Evolutionary conservation across 1,284 basidiomycete species (phyloP).

Genomic region (Cystobasidium pallidum): DNA sequence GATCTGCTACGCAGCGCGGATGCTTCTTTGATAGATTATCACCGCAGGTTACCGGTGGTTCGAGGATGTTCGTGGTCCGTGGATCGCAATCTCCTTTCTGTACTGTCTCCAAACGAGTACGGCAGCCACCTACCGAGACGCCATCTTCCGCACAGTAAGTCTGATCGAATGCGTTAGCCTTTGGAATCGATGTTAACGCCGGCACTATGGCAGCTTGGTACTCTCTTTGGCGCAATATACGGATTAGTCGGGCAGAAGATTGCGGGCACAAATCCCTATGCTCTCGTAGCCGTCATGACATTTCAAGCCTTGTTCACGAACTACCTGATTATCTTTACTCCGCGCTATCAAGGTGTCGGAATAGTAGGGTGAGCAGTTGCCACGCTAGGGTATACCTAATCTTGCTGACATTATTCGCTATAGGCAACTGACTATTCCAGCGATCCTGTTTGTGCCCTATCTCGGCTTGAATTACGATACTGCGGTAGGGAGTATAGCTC

Average conservation of each 20-base stretch:
- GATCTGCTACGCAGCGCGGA: not conserved
- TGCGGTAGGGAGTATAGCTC: constrained; percentile 9
- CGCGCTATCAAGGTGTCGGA: constrained; percentile 28
- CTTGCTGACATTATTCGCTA: not conserved
- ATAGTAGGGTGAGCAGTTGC: constrained; percentile 19
- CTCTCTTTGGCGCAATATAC: constrained; percentile 28
- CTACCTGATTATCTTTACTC: constrained; percentile 26
- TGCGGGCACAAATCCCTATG: constrained; percentile 25
- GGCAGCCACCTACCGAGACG: constrained; percentile 32
- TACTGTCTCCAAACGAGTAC: constrained; percentile 39
- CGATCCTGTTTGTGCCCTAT: constrained; percentile 38
- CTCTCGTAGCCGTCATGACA: constrained; percentile 33
- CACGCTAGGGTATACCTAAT: too few relatives aligned
- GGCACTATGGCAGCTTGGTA: constrained; percentile 16
- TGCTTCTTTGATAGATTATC: not conserved
- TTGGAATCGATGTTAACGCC: not conserved
- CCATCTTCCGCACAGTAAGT: constrained; percentile 34
- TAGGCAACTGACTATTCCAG: constrained; percentile 35
- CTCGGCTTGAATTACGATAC: constrained; percentile 23
- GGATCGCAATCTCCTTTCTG: constrained; percentile 41
- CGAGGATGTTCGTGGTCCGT: constrained; percentile 16
- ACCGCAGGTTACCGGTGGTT: constrained; percentile 34
- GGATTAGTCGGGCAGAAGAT: constrained; percentile 28
- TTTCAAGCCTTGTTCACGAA: constrained; percentile 30
- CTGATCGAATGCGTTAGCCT: too few relatives aligned